A percentile compares a stretch with the other conserved stretches of the same genome.
Conservation (phyloP, 129 eudicot genomes). For the Rutidosis leptorrhynchoides region DNA sequence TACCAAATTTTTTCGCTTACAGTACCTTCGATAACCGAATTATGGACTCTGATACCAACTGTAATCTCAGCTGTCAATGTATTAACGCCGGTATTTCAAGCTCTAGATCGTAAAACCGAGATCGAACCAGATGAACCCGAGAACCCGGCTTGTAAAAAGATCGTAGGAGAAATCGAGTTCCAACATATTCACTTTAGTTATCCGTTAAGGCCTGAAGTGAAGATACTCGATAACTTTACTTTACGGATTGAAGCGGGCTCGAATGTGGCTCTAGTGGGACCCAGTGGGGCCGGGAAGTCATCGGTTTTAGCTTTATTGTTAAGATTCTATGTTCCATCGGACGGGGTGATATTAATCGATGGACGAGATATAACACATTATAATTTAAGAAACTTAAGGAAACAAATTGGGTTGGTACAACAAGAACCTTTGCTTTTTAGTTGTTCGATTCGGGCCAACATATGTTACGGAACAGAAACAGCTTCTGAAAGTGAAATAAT, state of each 20-base stretch:
- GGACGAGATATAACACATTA: conserved; percentile 48
- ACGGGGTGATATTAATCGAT: conserved; percentile 52
- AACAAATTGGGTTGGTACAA: conserved; percentile 69
- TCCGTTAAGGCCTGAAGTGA: conserved; percentile 61
- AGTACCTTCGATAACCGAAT: conserved; percentile 79
- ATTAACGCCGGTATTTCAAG: conserved; percentile 58
- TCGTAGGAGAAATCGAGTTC: conserved; percentile 59
- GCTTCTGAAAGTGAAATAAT: conserved; percentile 62
- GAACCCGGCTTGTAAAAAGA: conserved; percentile 38
- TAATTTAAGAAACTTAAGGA: conserved; percentile 59
- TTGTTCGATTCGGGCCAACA: conserved; percentile 68
- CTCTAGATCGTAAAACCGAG: conserved; percentile 63
- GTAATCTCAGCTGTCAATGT: conserved; percentile 66
- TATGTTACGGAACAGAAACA: conserved; percentile 61
- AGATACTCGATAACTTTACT: conserved; percentile 54
- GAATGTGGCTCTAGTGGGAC: conserved; percentile 75
- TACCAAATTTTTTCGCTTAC: conserved; percentile 86
- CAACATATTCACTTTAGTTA: conserved; percentile 48
- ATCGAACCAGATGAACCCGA: conserved; percentile 61
- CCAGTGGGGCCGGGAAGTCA: conserved; percentile 87
- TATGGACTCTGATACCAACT: conserved; percentile 82
- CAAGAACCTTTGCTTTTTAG: conserved; percentile 78
- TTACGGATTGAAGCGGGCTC: conserved; percentile 57
- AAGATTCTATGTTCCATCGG: conserved; percentile 52
- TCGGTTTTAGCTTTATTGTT: conserved; percentile 66